Evolutionary conservation across 2,329 filamentous ascomycete species (phyloP).

Genomic region (Microdochium paspali): DNA sequence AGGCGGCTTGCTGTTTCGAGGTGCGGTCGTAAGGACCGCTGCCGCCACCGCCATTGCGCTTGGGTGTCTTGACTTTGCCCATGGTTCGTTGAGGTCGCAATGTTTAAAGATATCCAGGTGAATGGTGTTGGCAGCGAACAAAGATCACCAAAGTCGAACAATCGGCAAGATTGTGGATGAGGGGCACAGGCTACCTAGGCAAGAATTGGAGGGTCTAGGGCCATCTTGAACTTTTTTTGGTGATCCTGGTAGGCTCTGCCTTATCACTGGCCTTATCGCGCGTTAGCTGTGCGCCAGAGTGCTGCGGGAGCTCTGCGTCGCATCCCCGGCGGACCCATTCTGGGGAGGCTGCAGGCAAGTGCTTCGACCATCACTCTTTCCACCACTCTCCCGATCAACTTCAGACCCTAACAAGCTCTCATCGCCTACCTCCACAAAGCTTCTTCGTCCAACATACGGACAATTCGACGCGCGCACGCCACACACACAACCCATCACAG

Average conservation of each 20-base stretch:
- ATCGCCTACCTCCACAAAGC: no score
- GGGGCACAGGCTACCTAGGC: background rate
- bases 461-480: no score
- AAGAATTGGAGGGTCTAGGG: background rate
- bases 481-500: background rate
- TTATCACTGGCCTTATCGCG: conserved; percentile 1
- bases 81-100: conserved; percentile 13
- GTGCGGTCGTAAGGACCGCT: conserved; percentile 31
- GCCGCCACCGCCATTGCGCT: conserved; percentile 20
- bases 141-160: background rate
- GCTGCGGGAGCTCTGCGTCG: no score
- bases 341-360: no score
- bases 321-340: no score
- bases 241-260: background rate
- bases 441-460: no score
- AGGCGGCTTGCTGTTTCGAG: conserved; percentile 11
- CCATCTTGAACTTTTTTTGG: background rate
- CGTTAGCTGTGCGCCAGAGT: background rate
- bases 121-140: background rate
- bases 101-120: background rate
- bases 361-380: no score
- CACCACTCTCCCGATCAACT: no score
- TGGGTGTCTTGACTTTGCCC: conserved; percentile 30
- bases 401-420: no score
- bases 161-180: background rate